Base-by-base conservation (phyloP, 148 eudicot species). In the Chenopodium formosanum region DNA sequence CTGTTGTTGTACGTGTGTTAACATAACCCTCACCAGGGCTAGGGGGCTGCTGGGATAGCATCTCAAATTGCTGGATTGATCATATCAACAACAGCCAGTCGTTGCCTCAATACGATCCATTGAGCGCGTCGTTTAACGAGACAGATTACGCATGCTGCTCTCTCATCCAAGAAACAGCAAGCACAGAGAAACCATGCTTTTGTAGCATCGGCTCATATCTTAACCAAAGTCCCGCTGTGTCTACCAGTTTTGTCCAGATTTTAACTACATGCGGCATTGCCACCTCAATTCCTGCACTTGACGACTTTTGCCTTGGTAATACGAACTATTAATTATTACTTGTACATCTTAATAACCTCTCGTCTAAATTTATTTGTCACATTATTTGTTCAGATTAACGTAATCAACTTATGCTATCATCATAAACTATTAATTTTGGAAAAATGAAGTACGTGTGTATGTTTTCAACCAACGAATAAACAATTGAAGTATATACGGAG, bases 291-390 rank as follows among this genome's bases (percentile, higher is more conserved):
- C 50, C 73, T 52, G 31, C 79, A 31, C 78, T 81, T 32, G 74
- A 81, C 56, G 63, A 31, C 60, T 80, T 40, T 72, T 80, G 82
- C 69, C 77, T 60, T 5, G 82, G 82, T 80, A 80, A 52, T 46
- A 19, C 53, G 3, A 63, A 32, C 34, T 32, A 32, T 32, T 32
- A 32, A 32, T 32, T 32, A 32, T 32, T 32, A 32, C 34, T 32
- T 32, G 67, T 7, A 46, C 48, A 46, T 9, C 48, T 46, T 6
- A 47, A 8, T 6, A 47, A 8, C 50, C 50, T 8, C 11, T 6
- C 2, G 50, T 47, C 0, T 11, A 11, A 47, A 8, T 11, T 47
- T 47, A 47, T 9, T 47, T 47, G 50, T 47, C 50, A 47, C 12
- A 7, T 47, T 65, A 10, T 65, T 65, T n/a, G 20, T 65, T 2